A percentile compares a stretch with the other conserved stretches of the same genome.
Evolutionary conservation across 2,329 filamentous ascomycete species (phyloP).

Genomic region (Cadophora gregata): DNA sequence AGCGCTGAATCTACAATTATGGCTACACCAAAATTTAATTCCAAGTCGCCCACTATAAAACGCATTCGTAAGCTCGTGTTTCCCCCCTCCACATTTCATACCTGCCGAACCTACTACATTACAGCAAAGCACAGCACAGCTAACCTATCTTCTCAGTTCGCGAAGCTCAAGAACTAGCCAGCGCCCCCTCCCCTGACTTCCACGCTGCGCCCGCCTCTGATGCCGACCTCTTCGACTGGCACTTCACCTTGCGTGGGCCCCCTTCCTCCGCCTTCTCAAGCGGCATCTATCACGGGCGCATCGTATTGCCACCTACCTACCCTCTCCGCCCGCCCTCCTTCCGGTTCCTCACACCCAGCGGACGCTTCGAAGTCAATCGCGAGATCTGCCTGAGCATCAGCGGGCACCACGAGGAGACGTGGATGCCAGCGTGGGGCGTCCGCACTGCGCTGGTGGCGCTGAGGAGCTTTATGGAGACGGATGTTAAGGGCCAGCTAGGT

Average conservation of each 20-base stretch:
- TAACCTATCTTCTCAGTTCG: slow-evolving; percentile 62
- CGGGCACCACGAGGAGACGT: slow-evolving; percentile 96
- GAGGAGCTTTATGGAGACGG: slow-evolving; percentile 91
- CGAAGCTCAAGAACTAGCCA: slow-evolving; percentile 87
- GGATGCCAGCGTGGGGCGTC: slow-evolving; percentile 98
- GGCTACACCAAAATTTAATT: slow-evolving; percentile 57
- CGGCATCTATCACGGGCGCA: slow-evolving; percentile 95
- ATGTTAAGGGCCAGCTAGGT: slow-evolving; percentile 85
- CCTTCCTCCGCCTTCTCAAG: slow-evolving; percentile 66
- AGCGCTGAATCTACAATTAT: slow-evolving; percentile 30
- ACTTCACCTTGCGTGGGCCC: slow-evolving; percentile 94
- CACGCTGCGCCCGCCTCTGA: slow-evolving; percentile 81
- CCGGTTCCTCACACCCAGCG: slow-evolving; percentile 89
- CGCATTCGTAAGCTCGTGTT: slow-evolving; percentile 69
- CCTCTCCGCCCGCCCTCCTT: slow-evolving; percentile 93
- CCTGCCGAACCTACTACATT: background rate
- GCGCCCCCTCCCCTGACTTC: slow-evolving; percentile 82
- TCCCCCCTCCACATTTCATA: slow-evolving; percentile 20
- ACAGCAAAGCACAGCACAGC: slow-evolving; percentile 18
- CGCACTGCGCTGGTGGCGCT: slow-evolving; percentile 83
- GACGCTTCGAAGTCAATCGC: slow-evolving; percentile 93
- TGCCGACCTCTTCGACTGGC: slow-evolving; percentile 95
- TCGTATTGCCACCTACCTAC: slow-evolving; percentile 87
- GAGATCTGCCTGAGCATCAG: slow-evolving; percentile 96
- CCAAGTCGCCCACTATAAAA: slow-evolving; percentile 83